These are phyloP conservation scores for Citrullus colocynthis DNA, from an alignment of 306 rosid genomes.

Conservation along the genomic window DNA sequence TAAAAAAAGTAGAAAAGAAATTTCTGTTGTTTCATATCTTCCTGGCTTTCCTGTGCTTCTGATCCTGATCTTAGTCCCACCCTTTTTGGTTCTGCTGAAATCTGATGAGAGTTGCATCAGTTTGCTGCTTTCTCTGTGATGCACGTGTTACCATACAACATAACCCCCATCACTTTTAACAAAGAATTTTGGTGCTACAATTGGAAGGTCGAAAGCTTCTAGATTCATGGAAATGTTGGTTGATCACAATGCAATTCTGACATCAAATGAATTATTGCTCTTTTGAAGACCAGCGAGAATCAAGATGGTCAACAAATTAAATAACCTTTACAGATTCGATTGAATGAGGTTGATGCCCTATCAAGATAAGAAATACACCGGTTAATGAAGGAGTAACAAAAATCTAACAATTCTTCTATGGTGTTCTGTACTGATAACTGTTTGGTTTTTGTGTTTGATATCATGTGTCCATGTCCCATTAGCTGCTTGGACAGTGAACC, in stretches of 20 bases:
- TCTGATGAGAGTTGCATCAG: not conserved
- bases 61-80: not conserved
- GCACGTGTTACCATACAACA: not conserved
- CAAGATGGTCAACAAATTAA: not conserved
- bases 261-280: not conserved
- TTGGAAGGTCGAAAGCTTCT: not conserved
- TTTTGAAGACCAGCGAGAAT: not conserved
- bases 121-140: not conserved
- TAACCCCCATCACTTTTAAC: not conserved
- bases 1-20: not conserved
- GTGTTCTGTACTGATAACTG: not conserved
- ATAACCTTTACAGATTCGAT: not conserved
- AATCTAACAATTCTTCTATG: not conserved
- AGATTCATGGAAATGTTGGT: not conserved
- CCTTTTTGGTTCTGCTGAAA: not conserved
- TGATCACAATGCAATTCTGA: not conserved
- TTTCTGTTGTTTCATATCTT: not conserved
- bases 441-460: not conserved
- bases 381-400: not conserved
- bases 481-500: not conserved
- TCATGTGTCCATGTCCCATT: not conserved
- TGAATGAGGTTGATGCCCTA: not conserved
- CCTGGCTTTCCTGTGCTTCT: not conserved
- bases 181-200: not conserved
- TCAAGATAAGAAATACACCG: not conserved